Conservation (phyloP, 148 eudicot species). For the Camellia sinensis region DNA sequence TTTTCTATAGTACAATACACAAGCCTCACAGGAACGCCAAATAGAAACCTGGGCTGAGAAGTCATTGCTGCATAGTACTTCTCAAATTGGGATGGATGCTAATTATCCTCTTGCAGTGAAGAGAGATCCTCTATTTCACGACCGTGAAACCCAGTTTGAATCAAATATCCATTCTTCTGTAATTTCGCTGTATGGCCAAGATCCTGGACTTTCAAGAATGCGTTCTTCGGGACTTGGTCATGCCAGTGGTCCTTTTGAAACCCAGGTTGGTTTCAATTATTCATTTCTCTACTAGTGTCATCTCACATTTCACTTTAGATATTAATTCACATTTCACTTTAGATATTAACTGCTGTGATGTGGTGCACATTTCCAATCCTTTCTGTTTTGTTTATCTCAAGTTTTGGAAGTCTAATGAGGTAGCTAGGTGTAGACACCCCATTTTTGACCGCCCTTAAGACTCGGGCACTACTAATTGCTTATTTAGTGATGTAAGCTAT, state of each 20-base stretch:
- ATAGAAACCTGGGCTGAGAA: slow-evolving; percentile 52
- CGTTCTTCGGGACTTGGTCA: slow-evolving; percentile 54
- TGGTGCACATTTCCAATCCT: background rate
- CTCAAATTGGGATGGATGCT: slow-evolving; percentile 27
- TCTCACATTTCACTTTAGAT: background rate
- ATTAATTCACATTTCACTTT: too few relatives aligned
- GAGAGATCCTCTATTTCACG: slow-evolving; percentile 41
- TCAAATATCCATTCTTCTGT: slow-evolving; percentile 38
- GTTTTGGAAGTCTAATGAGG: background rate
- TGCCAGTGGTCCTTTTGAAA: slow-evolving; percentile 60
- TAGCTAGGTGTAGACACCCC: background rate
- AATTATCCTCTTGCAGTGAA: slow-evolving; percentile 42
- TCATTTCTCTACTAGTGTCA: background rate
- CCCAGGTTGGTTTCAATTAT: slow-evolving; percentile 51
- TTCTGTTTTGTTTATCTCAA: background rate
- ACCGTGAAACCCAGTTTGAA: slow-evolving; percentile 46
- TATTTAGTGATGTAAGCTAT: too few relatives aligned
- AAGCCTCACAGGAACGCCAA: slow-evolving; percentile 39
- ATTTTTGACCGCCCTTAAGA: too few relatives aligned
- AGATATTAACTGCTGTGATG: background rate
- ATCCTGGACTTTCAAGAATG: slow-evolving; percentile 42
- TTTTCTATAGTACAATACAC: slow-evolving; percentile 30
- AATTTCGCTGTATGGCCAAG: slow-evolving; percentile 59
- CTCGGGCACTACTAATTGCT: too few relatives aligned
- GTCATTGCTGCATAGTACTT: slow-evolving; percentile 24